A percentile compares a stretch with the other conserved stretches of the same genome.
Evolutionary conservation across 768 basidiomycete genomes (phyloP).

Genomic region (Psilocybe cubensis): DNA sequence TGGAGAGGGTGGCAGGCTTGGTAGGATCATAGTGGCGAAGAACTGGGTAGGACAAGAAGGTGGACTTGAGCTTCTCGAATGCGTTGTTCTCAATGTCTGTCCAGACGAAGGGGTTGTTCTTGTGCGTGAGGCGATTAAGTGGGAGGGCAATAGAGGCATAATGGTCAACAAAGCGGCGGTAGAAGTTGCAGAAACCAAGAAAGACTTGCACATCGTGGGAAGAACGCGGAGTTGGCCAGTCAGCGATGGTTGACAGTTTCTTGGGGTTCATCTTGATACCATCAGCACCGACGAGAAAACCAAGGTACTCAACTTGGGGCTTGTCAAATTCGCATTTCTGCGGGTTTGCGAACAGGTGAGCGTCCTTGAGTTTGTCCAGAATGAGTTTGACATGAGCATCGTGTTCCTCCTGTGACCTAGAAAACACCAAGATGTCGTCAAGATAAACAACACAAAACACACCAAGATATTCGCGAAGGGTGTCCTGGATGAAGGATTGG

Average conservation of each 20-base stretch:
- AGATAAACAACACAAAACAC: conserved; percentile 44
- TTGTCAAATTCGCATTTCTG: conserved; percentile 44
- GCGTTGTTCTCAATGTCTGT: conserved; percentile 11
- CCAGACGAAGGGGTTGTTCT: conserved; percentile 21
- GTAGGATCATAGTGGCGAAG: conserved; percentile 34
- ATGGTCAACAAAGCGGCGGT: conserved; percentile 39
- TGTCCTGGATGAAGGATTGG: conserved; percentile 45
- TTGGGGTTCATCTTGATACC: conserved; percentile 39
- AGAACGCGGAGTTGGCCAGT: conserved; percentile 34
- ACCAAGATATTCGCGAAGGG: conserved; percentile 39
- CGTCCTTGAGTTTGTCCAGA: conserved; percentile 30
- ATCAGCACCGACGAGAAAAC: conserved; percentile 35
- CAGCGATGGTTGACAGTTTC: conserved; percentile 37
- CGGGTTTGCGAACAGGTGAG: conserved; percentile 36
- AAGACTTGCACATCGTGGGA: conserved; percentile 40
- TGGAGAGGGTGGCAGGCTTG: conserved; percentile 26
- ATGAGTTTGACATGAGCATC: conserved; percentile 32
- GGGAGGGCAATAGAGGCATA: conserved; percentile 37
- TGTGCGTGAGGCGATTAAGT: conserved; percentile 23
- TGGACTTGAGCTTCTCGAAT: conserved; percentile 29
- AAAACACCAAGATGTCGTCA: conserved; percentile 49
- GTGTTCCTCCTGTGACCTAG: conserved; percentile 34
- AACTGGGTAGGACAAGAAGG: conserved; percentile 33
- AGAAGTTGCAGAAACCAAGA: conserved; percentile 50
- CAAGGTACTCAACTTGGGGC: conserved; percentile 41